Evolutionary conservation across 331 rosid species (phyloP).

Genomic region (Quercus lobata): DNA sequence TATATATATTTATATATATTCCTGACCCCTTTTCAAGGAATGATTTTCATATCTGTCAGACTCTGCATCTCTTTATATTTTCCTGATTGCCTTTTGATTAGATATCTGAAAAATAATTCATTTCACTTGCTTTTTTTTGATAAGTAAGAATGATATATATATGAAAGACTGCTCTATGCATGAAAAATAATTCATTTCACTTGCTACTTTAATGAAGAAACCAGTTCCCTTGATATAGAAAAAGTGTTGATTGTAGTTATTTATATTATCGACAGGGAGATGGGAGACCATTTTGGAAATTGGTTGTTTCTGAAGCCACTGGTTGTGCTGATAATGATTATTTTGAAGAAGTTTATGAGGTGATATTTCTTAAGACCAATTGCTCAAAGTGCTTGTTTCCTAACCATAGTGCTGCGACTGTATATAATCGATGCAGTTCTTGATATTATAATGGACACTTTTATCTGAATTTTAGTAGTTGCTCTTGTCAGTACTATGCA

Average conservation of each 20-base stretch:
- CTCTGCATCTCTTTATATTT: not conserved
- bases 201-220: not conserved
- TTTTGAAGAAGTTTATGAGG: conserved; percentile 92
- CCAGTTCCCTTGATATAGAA: not conserved
- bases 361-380: conserved; percentile 21
- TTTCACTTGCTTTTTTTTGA: not conserved
- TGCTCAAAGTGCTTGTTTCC: conserved; percentile 1
- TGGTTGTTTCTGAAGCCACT: conserved; percentile 88
- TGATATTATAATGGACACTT: not conserved
- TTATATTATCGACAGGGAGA: conserved; percentile 64
- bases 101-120: not conserved
- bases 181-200: not conserved
- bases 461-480: conserved; percentile 20
- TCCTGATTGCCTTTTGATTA: not conserved
- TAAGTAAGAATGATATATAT: too few species aligned
- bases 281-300: conserved; percentile 95
- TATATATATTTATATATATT: too few species aligned
- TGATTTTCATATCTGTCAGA: not conserved
- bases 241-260: conserved; percentile 8
- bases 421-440: not conserved
- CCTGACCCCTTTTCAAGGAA: not conserved
- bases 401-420: not conserved
- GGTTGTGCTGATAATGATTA: conserved; percentile 66
- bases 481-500: conserved; percentile 66
- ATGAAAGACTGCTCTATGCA: too few species aligned